Conservation (phyloP, 2,329 filamentous ascomycete species). For the Blastomyces percursus region DNA sequence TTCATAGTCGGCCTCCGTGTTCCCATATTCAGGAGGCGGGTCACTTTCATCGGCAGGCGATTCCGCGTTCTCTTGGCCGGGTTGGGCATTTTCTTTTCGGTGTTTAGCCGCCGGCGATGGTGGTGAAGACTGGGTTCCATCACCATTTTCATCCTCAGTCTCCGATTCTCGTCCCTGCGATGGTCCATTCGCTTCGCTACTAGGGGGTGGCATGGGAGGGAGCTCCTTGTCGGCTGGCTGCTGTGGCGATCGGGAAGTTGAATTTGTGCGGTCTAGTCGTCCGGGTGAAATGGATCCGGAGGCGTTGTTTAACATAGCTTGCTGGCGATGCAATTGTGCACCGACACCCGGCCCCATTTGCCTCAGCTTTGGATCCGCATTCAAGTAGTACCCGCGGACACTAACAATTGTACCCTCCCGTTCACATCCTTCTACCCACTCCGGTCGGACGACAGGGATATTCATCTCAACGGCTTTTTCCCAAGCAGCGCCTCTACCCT, state of each 20-base stretch:
- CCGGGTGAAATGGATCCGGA: constrained; percentile 1
- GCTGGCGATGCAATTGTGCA: constrained; percentile 12
- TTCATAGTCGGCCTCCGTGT: constrained; percentile 9
- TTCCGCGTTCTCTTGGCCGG: background rate
- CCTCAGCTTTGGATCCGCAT: constrained; percentile 60
- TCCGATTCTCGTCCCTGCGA: constrained; percentile 8
- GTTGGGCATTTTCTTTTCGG: constrained; percentile 4
- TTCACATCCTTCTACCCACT: constrained; percentile 97
- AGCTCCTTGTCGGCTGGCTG: constrained; percentile 9
- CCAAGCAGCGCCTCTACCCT: constrained; percentile 80
- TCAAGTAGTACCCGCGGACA: constrained; percentile 90
- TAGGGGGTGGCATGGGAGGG: constrained; percentile 19
- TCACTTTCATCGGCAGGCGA: constrained; percentile 11
- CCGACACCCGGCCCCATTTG: constrained; percentile 33
- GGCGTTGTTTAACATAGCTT: constrained; percentile 8
- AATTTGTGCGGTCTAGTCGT: background rate
- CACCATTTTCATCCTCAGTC: constrained; percentile 8
- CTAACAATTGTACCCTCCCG: constrained; percentile 83
- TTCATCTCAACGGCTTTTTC: constrained; percentile 97
- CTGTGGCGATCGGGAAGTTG: background rate
- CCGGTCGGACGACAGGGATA: constrained; percentile 88
- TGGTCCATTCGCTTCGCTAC: constrained; percentile 11
- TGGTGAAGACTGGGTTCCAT: constrained; percentile 12
- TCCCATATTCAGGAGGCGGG: constrained; percentile 8
- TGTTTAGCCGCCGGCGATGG: constrained; percentile 16